Base-by-base conservation (phyloP, 2,329 filamentous ascomycete species). In the Colletotrichum theobromicola region DNA sequence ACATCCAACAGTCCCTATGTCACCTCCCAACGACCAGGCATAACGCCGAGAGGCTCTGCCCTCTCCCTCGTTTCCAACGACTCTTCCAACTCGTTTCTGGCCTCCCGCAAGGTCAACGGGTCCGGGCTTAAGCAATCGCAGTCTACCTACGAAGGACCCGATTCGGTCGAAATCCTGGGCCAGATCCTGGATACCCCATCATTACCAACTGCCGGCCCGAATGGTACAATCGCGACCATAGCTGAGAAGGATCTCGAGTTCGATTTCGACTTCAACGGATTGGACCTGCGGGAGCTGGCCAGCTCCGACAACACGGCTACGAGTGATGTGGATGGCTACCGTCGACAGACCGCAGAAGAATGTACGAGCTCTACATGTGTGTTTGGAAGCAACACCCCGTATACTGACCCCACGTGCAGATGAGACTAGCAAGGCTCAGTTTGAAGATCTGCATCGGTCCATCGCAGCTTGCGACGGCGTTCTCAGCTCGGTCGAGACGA, bases 381-480 rank as follows among this genome's bases (percentile, higher is more conserved):
- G 13, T 26, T 16, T n/a, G 26, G 15, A 21, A n/a, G 16, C 28
- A 35, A 32, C 10, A 24, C n/a, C 7, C 8, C 21, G 16, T 26
- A 32, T 26, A 16, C 70, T 73, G 32, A 73, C 46, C 8, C 7
- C 42, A 16, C 15, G n/a, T 21, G 58, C 58, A 93, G 95, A 95
- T 82, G 94, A 97, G 83, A 90, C 90, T 77, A 95, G 98, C 77
- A 94, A 93, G 82, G 88, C 93, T 80, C 96, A 93, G 80, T 98
- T 98, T 79, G 93, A 98, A 83, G 95, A 97, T 71, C 88, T 99
- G 55, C 97, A 98, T 84, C 92, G 90, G 79, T 97, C 96, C 5
- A 98, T 99, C 79, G 85, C 89, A 81, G 94, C 95, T 65, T 99
- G 96, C 85, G 97, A 99, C 84, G 94, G 98, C 81, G 95, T 98